A percentile compares a stretch with the other conserved stretches of the same genome.
Conservation (phyloP, 257 asterid species). For the Agastache rugosa region DNA sequence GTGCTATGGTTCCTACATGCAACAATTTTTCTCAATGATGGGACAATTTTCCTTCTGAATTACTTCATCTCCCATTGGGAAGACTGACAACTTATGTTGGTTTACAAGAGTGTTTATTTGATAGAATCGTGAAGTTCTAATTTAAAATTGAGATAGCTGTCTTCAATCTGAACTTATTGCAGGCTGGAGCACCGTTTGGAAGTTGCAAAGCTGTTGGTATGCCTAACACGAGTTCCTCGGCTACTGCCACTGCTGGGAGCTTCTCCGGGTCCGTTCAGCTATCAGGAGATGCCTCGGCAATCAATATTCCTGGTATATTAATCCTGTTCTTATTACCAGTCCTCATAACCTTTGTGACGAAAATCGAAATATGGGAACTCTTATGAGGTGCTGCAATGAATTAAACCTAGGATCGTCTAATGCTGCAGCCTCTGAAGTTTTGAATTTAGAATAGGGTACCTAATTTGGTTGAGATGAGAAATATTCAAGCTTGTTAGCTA, state of each 20-base stretch:
- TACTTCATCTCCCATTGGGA: background rate
- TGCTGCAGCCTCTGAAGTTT: slow-evolving; percentile 41
- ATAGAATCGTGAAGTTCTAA: background rate
- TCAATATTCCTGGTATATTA: slow-evolving; percentile 39
- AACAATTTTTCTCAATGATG: background rate
- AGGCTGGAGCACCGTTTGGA: slow-evolving; percentile 87
- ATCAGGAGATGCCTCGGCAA: slow-evolving; percentile 66
- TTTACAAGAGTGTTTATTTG: slow-evolving; percentile 9
- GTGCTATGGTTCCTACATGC: background rate
- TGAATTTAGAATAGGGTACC: slow-evolving; percentile 51
- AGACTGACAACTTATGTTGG: background rate
- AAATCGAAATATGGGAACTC: slow-evolving; percentile 29
- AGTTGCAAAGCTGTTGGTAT: slow-evolving; percentile 66
- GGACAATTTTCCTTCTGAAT: background rate
- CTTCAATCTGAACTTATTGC: slow-evolving; percentile 39
- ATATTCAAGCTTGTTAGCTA: slow-evolving; percentile 9
- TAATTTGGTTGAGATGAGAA: slow-evolving; percentile 34
- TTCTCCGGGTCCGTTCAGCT: slow-evolving; percentile 95
- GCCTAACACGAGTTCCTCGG: slow-evolving; percentile 55
- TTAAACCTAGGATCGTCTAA: slow-evolving; percentile 29
- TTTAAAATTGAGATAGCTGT: background rate
- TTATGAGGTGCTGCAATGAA: slow-evolving; percentile 16
- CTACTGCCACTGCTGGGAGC: slow-evolving; percentile 64
- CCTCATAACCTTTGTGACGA: slow-evolving; percentile 42
- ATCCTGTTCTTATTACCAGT: slow-evolving; percentile 39